Conservation (phyloP, 371 early-diverging fungal genomes). For the Basidiobolus meristosporus region DNA sequence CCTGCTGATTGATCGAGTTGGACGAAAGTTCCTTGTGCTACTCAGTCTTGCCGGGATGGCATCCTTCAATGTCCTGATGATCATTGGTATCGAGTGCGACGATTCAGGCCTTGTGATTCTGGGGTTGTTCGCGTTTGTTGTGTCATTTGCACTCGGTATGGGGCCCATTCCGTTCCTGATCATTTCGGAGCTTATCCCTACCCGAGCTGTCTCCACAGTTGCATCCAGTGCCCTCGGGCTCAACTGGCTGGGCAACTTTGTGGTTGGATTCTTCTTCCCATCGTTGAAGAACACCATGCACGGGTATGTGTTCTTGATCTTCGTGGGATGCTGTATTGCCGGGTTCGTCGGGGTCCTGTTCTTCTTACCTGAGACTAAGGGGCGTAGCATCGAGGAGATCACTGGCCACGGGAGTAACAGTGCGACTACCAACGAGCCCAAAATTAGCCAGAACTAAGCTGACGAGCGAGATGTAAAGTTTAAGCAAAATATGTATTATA, state of each 20-base stretch:
- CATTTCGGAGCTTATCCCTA: slow-evolving; percentile 43
- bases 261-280: too few relatives aligned
- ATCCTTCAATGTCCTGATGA: slow-evolving; percentile 22
- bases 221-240: slow-evolving; percentile 36
- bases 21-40: slow-evolving; percentile 51
- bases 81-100: slow-evolving; percentile 34
- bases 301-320: too few relatives aligned
- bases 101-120: slow-evolving; percentile 34
- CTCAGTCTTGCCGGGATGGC: slow-evolving; percentile 30
- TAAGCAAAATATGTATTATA: too few relatives aligned
- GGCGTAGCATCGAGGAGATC: too few relatives aligned
- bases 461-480: too few relatives aligned
- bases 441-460: too few relatives aligned
- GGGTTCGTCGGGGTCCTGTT: slow-evolving; percentile 28
- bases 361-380: slow-evolving; percentile 41
- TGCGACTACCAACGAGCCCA: too few relatives aligned
- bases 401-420: too few relatives aligned
- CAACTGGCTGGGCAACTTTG: too few relatives aligned
- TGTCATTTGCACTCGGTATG: slow-evolving; percentile 62
- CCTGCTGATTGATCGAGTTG: slow-evolving; percentile 43
- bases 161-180: slow-evolving; percentile 61
- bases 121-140: slow-evolving; percentile 61
- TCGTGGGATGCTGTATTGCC: slow-evolving; percentile 24
- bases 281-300: too few relatives aligned
- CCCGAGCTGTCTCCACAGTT: slow-evolving; percentile 36